These are phyloP conservation scores for Lasiodiplodia hormozganensis DNA, from an alignment of 2,329 filamentous ascomycete genomes.

Conservation along the genomic window DNA sequence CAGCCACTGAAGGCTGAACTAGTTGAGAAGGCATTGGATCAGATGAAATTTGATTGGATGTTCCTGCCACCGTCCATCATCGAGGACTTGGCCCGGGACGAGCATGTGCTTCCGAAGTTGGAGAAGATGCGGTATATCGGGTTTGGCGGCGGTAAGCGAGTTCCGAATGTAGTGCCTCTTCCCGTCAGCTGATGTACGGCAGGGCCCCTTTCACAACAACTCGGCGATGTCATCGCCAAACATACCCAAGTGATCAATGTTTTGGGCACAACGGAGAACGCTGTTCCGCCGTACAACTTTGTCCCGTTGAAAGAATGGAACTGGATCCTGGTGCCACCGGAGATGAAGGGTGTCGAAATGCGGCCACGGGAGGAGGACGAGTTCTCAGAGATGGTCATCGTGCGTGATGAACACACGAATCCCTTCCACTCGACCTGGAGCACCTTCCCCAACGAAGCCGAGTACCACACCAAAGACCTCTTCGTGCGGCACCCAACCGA, in stretches of 20 bases:
- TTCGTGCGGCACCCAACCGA: background rate
- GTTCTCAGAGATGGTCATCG: constrained; percentile 32
- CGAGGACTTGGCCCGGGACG: background rate
- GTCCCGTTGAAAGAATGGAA: constrained; percentile 68
- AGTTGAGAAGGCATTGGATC: constrained; percentile 36
- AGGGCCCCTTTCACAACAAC: background rate
- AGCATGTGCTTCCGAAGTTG: background rate
- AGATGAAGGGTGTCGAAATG: constrained; percentile 44
- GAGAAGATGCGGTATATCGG: background rate
- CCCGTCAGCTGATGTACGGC: background rate
- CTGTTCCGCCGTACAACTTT: constrained; percentile 58
- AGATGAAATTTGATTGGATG: constrained; percentile 1
- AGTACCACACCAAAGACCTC: constrained; percentile 53
- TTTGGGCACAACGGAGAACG: constrained; percentile 44
- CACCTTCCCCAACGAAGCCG: constrained; percentile 32
- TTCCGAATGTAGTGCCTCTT: background rate
- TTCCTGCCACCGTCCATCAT: background rate
- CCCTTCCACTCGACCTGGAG: constrained; percentile 47
- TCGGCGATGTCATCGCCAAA: constrained; percentile 4
- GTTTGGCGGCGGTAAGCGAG: background rate
- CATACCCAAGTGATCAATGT: background rate
- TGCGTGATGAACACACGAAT: constrained; percentile 39
- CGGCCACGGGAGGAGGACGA: background rate
- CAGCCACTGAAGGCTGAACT: constrained; percentile 37
- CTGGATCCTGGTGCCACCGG: constrained; percentile 57